These are phyloP conservation scores for Fusarium sp. DNA, from an alignment of 2,329 filamentous ascomycete genomes.

Conservation along the genomic window DNA sequence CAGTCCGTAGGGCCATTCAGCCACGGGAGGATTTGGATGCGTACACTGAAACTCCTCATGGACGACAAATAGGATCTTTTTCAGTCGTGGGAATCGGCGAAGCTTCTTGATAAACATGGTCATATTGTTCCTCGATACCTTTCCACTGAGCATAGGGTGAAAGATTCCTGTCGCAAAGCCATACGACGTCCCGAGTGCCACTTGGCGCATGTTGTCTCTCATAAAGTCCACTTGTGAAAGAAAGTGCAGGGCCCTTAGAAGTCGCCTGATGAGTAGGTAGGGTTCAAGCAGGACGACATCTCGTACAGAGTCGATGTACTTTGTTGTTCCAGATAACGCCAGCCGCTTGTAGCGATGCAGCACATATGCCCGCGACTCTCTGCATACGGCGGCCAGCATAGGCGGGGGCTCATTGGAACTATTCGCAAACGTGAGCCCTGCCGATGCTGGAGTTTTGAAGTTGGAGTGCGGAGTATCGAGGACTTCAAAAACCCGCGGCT, in stretches of 20 bases:
- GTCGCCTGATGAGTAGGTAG: constrained; percentile 28
- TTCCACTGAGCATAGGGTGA: constrained; percentile 32
- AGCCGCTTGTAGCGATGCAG: constrained; percentile 25
- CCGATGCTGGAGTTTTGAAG: constrained; percentile 26
- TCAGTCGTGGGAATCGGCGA: constrained; percentile 16
- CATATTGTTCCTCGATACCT: constrained; percentile 35
- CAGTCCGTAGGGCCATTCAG: constrained; percentile 17
- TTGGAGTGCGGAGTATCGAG: constrained; percentile 34
- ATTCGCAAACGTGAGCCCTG: constrained; percentile 35
- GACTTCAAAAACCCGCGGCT: constrained; percentile 36
- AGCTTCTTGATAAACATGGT: constrained; percentile 34
- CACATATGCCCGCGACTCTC: constrained; percentile 23
- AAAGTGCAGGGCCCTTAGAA: constrained; percentile 30
- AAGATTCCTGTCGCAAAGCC: constrained; percentile 37
- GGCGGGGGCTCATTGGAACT: constrained; percentile 28
- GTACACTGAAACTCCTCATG: constrained; percentile 33
- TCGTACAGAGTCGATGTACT: constrained; percentile 29
- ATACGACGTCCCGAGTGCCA: constrained; percentile 38
- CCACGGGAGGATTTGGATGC: not conserved
- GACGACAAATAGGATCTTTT: constrained; percentile 31
- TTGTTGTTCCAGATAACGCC: constrained; percentile 25
- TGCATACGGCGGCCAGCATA: constrained; percentile 22
- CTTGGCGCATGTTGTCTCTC: constrained; percentile 26
- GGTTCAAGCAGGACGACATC: constrained; percentile 35
- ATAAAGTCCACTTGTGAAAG: constrained; percentile 31